phyloP scores from a whole-genome alignment of 371 early-diverging fungal species.

The Mucor velutinosus region DNA sequence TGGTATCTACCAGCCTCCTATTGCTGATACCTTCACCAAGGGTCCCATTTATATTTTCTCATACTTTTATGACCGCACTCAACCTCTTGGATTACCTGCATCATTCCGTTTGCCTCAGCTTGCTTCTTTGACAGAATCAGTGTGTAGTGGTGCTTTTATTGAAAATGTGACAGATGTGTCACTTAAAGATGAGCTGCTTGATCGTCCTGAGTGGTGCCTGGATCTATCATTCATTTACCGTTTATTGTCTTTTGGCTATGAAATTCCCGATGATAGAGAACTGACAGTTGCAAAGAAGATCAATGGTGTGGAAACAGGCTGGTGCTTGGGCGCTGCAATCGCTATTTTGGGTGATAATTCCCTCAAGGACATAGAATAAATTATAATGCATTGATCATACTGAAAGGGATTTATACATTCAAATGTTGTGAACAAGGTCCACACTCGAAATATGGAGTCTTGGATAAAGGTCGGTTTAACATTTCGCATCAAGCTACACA shows the following conservation, averaged over 20 bases:
- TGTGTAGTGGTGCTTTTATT: conserved; percentile 66
- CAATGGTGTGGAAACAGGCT: conserved; percentile 91
- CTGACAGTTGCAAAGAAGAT: conserved; percentile 92
- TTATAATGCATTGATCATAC: too few relatives aligned
- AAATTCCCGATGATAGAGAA: conserved; percentile 70
- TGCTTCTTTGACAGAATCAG: conserved; percentile 58
- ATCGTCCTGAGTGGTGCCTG: conserved; percentile 83
- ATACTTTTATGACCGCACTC: conserved; percentile 91
- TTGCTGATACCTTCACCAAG: conserved; percentile 67
- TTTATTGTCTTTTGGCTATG: conserved; percentile 84
- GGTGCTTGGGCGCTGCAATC: conserved; percentile 95
- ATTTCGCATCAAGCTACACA: too few relatives aligned
- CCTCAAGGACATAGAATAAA: conserved; percentile 18
- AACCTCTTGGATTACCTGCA: conserved; percentile 68
- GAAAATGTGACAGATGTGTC: conserved; percentile 46
- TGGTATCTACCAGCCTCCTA: conserved; percentile 88
- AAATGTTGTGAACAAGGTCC: too few relatives aligned
- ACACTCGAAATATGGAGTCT: too few relatives aligned
- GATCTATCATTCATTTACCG: conserved; percentile 88
- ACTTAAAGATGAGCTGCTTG: conserved; percentile 51
- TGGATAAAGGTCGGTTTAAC: too few relatives aligned
- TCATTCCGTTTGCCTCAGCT: conserved; percentile 64
- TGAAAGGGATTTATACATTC: too few relatives aligned
- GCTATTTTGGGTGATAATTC: conserved; percentile 64
- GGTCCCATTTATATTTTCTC: conserved; percentile 93